Evolutionary conservation across 78 protist genomes (phyloP), one percentile per base, ranked within the genome.

Genomic region (Ministeria vibrans): DNA sequence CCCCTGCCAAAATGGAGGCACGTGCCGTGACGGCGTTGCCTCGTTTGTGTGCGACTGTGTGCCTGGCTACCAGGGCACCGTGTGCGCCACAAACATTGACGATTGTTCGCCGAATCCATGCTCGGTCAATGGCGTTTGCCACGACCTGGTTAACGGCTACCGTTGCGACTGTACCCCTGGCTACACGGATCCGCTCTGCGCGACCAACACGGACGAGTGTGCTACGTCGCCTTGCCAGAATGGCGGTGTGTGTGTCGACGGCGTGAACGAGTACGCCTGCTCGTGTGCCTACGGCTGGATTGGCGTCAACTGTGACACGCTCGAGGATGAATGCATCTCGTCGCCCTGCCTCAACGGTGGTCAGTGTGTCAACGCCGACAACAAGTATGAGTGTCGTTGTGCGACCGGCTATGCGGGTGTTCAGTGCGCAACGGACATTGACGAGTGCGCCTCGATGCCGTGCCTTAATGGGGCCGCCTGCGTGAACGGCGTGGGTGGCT

Each of bases 211-310:
- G 5, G 66, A 59, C 66, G 36, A 59, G n/a, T 59, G 66, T 30
- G 66, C 66, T 30, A 30, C 36, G 36, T 28, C 13, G 36, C 66
- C 66, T 30, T 59, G 66, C 66, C 66, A 59, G 66, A 59, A 59
- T 11, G 66, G 66, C 66, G 66, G 66, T 11, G 15, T 27, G n/a
- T 59, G 66, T 30, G 28, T 30, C 36, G 66, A 59, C 66, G 66
- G 66, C n/a, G 36, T 59, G 36, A 59, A 59, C 66, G 66, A 59
- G 13, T 59, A 59, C 66, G 20, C 66, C 36, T 59, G 66, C 66
- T 23, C 66, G 66, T 59, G 66, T 30, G n/a, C 13, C 34, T 23
- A 13, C n/a, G 66, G 34, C n/a, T 59, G 20, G 36, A 59, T 30
- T 11, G 66, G 66, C 66, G 28, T 28, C 36, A 27, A 13, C n/a